Evolutionary conservation across 768 basidiomycete genomes (phyloP).

Genomic region (Zangia roseola): DNA sequence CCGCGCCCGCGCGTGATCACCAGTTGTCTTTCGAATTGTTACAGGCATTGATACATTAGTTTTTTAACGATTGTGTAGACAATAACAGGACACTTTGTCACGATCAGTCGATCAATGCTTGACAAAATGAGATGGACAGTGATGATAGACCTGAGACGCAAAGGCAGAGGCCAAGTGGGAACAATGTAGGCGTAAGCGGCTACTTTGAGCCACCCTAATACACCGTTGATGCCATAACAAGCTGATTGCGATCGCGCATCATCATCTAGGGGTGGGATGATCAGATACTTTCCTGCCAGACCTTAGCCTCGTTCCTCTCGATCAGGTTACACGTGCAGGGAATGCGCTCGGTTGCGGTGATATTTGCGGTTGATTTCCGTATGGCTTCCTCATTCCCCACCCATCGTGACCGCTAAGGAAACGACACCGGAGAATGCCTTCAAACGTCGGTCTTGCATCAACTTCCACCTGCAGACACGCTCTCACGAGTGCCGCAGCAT

Average conservation of each 20-base stretch:
- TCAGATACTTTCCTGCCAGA: constrained; percentile 4
- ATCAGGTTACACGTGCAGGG: constrained; percentile 28
- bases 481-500: constrained; percentile 81
- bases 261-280: not conserved
- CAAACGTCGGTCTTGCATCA: constrained; percentile 79
- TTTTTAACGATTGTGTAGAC: constrained; percentile 3
- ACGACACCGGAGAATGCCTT: constrained; percentile 71
- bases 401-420: constrained; percentile 80
- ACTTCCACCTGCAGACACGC: constrained; percentile 85
- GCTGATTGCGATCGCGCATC: not conserved
- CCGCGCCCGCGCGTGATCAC: too few species aligned
- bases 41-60: constrained; percentile 13
- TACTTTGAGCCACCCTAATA: too few species aligned
- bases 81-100: constrained; percentile 6
- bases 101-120: constrained; percentile 7
- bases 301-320: constrained; percentile 13
- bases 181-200: too few species aligned
- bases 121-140: constrained; percentile 7
- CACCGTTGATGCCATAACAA: constrained; percentile 12
- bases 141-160: constrained; percentile 11
- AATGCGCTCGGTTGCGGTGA: constrained; percentile 33
- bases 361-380: constrained; percentile 25
- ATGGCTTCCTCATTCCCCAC: constrained; percentile 51
- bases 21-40: not conserved
- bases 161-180: constrained; percentile 6